Evolutionary conservation across 208 protist species (phyloP).

Genomic region (Naegleria gruberi): DNA sequence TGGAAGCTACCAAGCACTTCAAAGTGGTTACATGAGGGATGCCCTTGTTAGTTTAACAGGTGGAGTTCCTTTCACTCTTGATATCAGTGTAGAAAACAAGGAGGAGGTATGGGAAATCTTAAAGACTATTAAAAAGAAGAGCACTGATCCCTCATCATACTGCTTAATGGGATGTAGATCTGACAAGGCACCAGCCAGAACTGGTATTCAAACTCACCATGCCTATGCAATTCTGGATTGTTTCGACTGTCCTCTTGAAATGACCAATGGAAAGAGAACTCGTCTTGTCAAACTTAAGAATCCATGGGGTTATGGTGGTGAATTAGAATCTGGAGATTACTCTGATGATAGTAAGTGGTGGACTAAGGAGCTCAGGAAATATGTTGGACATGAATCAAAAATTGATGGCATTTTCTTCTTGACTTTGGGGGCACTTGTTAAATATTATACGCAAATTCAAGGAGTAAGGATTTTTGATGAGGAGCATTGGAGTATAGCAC

Average conservation of each 20-base stretch:
- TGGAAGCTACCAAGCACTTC: slow-evolving; percentile 74
- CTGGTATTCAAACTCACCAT: slow-evolving; percentile 34
- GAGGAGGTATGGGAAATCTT: slow-evolving; percentile 13
- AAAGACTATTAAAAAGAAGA: not conserved
- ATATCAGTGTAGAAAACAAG: not conserved
- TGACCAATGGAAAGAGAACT: not conserved
- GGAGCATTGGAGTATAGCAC: not conserved
- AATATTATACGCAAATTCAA: not conserved
- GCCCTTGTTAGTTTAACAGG: slow-evolving; percentile 53
- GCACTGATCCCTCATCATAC: not conserved
- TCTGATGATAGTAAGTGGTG: slow-evolving; percentile 21
- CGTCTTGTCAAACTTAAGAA: slow-evolving; percentile 28
- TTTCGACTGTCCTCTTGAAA: not conserved
- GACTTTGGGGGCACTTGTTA: not conserved
- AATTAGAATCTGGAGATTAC: slow-evolving; percentile 43
- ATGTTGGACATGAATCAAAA: not conserved
- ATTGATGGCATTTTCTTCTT: slow-evolving; percentile 14
- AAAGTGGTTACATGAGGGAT: slow-evolving; percentile 40
- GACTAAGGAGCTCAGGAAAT: slow-evolving; percentile 19
- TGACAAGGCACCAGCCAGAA: not conserved
- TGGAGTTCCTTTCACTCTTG: not conserved
- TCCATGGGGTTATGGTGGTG: slow-evolving; percentile 33
- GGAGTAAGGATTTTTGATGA: not conserved
- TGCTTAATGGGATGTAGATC: not conserved
- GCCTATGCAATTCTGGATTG: slow-evolving; percentile 32